Percentiles rank a stretch among this genome's conserved stretches.
Evolutionary conservation across 2,329 filamentous ascomycete species (phyloP).

Genomic region (Aspergillus oerlinghausenensis): DNA sequence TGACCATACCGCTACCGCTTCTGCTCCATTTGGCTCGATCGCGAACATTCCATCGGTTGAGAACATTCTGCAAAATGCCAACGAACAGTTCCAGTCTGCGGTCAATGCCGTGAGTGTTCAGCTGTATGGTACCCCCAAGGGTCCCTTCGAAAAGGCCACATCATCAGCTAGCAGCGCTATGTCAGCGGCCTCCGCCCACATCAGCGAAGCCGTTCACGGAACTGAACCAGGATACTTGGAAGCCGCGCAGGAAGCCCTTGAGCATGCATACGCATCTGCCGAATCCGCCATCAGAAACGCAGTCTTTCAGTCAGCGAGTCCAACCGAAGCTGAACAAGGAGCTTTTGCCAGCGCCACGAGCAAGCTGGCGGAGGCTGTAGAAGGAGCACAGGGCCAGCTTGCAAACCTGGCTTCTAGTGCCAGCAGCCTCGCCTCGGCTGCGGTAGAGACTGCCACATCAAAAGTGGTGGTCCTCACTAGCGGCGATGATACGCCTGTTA

Average conservation of each 20-base stretch:
- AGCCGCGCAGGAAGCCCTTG: constrained; percentile 50
- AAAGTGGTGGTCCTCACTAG: background rate
- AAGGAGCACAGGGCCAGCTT: constrained; percentile 32
- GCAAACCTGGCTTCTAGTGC: constrained; percentile 29
- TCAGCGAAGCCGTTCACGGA: constrained; percentile 54
- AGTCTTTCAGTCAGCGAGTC: constrained; percentile 40
- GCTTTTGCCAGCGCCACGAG: constrained; percentile 31
- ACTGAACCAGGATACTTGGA: constrained; percentile 50
- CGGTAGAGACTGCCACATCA: constrained; percentile 35
- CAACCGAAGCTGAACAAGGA: constrained; percentile 20
- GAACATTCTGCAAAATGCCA: constrained; percentile 53
- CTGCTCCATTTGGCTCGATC: constrained; percentile 27
- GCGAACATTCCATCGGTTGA: constrained; percentile 57
- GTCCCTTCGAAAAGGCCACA: constrained; percentile 50
- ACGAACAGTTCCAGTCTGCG: constrained; percentile 53
- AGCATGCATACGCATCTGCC: constrained; percentile 52
- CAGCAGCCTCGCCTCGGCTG: constrained; percentile 30
- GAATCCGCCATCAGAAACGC: constrained; percentile 53
- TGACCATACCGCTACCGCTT: constrained; percentile 38
- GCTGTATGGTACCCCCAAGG: constrained; percentile 54
- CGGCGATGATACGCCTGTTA: background rate
- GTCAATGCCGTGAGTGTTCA: constrained; percentile 56
- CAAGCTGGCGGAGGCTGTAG: constrained; percentile 27
- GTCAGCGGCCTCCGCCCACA: constrained; percentile 45
- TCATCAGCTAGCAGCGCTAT: constrained; percentile 52